A percentile compares a stretch with the other conserved stretches of the same genome.
Evolutionary conservation across 495 filamentous ascomycete genomes (phyloP).

Genomic region (Penicillium alfredii): DNA sequence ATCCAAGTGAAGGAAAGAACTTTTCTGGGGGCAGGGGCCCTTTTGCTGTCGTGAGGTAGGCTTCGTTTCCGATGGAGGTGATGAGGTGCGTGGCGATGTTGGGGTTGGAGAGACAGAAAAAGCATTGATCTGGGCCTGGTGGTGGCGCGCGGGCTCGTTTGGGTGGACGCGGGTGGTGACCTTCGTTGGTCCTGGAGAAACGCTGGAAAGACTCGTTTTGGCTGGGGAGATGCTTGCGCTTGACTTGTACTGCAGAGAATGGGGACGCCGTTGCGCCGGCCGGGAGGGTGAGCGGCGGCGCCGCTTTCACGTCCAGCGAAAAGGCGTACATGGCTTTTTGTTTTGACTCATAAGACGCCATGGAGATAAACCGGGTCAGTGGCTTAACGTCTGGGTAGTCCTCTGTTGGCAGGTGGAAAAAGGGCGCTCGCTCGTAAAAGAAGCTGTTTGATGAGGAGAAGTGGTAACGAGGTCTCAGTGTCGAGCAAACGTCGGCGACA

Average conservation of each 20-base stretch:
- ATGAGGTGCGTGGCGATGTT: slow-evolving; percentile 81
- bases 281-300: slow-evolving; percentile 52
- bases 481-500: slow-evolving; percentile 64
- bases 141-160: slow-evolving; percentile 55
- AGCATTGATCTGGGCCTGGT: slow-evolving; percentile 73
- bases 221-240: slow-evolving; percentile 52
- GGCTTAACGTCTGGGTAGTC: slow-evolving; percentile 46
- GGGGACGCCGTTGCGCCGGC: slow-evolving; percentile 66
- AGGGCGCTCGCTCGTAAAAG: slow-evolving; percentile 89
- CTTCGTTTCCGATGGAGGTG: slow-evolving; percentile 73
- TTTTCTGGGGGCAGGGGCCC: slow-evolving; percentile 68
- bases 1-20: slow-evolving; percentile 64
- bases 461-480: slow-evolving; percentile 82
- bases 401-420: slow-evolving; percentile 63
- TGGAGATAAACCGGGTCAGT: slow-evolving; percentile 81
- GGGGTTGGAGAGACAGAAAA: slow-evolving; percentile 88
- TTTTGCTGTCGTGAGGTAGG: slow-evolving; percentile 87
- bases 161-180: slow-evolving; percentile 30
- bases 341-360: slow-evolving; percentile 68
- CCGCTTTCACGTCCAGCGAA: slow-evolving; percentile 58
- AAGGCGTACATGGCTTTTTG: slow-evolving; percentile 92
- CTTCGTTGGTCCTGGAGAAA: slow-evolving; percentile 45
- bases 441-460: slow-evolving; percentile 61
- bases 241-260: slow-evolving; percentile 47
- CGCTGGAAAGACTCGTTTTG: slow-evolving; percentile 53